These are phyloP conservation scores for Peribolospora baueri DNA, from an alignment of 768 basidiomycete genomes.

Conservation along the genomic window DNA sequence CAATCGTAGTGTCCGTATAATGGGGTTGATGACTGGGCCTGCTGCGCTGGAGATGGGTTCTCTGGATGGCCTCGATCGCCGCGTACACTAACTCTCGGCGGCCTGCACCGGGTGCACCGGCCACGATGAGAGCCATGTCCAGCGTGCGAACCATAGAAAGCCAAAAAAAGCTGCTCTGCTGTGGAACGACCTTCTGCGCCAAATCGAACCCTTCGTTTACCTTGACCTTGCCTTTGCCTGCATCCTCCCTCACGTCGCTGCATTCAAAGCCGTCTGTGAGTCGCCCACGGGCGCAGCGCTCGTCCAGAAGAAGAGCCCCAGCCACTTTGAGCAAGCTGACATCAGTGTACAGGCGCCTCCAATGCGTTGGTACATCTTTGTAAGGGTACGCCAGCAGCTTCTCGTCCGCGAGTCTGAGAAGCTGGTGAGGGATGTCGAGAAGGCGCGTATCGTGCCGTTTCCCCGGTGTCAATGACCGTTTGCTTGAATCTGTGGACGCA, in stretches of 20 bases:
- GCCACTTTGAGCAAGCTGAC: slow-evolving; percentile 32
- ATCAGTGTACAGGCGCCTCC: slow-evolving; percentile 57
- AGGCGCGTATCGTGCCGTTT: neutral
- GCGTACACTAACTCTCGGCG: slow-evolving; percentile 38
- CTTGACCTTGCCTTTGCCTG: too few species aligned
- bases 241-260: too few species aligned
- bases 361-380: slow-evolving; percentile 21
- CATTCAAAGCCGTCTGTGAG: too few species aligned
- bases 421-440: slow-evolving; percentile 19
- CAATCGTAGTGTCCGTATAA: too few species aligned
- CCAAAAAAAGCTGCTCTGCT: slow-evolving; percentile 8
- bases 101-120: slow-evolving; percentile 43
- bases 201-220: neutral
- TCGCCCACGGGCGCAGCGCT: neutral
- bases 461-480: neutral
- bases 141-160: slow-evolving; percentile 28
- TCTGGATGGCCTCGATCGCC: slow-evolving; percentile 39
- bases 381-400: slow-evolving; percentile 26
- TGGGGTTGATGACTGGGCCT: too few species aligned
- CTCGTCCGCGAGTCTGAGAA: slow-evolving; percentile 30
- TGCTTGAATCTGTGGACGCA: neutral
- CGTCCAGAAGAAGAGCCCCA: slow-evolving; percentile 1
- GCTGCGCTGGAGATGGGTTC: too few species aligned
- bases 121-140: slow-evolving; percentile 60
- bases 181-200: neutral